Evolutionary conservation across 208 protist genomes (phyloP).

Genomic region (Acanthamoeba healyi): DNA sequence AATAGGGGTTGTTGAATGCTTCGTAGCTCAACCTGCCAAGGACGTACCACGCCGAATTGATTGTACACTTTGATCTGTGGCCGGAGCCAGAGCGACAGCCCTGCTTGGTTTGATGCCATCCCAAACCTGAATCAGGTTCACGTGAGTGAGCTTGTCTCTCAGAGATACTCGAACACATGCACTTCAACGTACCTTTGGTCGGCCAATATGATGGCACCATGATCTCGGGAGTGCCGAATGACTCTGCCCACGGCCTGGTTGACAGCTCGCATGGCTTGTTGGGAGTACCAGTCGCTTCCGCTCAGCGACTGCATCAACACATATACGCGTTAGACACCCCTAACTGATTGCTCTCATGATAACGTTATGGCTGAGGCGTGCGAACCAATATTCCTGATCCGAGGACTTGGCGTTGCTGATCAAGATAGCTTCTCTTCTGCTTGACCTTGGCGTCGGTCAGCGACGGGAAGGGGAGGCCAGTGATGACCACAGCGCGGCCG

Average conservation of each 20-base stretch:
- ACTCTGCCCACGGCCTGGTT: constrained; percentile 98
- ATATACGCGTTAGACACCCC: too few species aligned
- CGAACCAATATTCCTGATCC: neutral
- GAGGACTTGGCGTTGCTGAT: constrained; percentile 77
- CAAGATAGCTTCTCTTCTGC: constrained; percentile 88
- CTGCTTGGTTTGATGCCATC: neutral
- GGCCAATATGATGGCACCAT: constrained; percentile 95
- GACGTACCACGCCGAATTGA: constrained; percentile 16
- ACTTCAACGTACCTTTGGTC: constrained; percentile 87
- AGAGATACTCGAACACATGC: too few species aligned
- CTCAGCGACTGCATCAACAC: constrained; percentile 82
- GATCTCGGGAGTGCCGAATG: constrained; percentile 97
- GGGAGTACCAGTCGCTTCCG: constrained; percentile 95
- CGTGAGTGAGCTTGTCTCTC: neutral
- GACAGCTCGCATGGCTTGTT: constrained; percentile 95
- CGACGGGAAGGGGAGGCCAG: constrained; percentile 91
- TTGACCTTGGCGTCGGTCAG: constrained; percentile 79
- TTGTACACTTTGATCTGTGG: constrained; percentile 44
- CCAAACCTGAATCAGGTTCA: neutral
- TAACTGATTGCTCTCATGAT: too few species aligned
- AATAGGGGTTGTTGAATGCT: neutral
- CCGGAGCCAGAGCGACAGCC: constrained; percentile 51
- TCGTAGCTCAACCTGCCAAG: neutral
- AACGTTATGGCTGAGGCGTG: too few species aligned
- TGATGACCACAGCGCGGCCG: constrained; percentile 95